phyloP scores from a whole-genome alignment of 208 protist genomes.

The Phytomonas sp. region DNA sequence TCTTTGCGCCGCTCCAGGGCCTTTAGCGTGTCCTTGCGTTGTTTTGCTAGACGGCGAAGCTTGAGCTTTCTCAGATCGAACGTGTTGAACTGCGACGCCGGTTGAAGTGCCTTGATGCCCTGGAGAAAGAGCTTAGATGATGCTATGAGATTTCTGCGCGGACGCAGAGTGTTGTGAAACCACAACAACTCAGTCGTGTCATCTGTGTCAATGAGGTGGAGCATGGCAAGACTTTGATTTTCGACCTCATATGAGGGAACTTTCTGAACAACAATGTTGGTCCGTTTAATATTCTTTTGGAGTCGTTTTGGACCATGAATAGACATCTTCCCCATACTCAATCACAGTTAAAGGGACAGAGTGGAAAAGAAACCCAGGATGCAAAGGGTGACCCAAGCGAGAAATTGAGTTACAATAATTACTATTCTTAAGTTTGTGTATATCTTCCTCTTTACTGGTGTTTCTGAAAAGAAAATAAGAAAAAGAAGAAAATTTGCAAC shows the following conservation, averaged over 20 bases:
- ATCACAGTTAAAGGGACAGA: not conserved
- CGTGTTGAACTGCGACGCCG: constrained; percentile 65
- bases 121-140: constrained; percentile 62
- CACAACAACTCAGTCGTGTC: constrained; percentile 60
- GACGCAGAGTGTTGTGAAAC: constrained; percentile 60
- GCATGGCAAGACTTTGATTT: constrained; percentile 27
- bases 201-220: constrained; percentile 56
- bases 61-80: constrained; percentile 69
- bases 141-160: constrained; percentile 60
- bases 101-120: constrained; percentile 64
- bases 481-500: not conserved
- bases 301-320: not conserved
- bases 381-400: not conserved
- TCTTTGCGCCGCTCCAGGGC: constrained; percentile 41
- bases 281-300: constrained; percentile 36
- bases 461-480: constrained; percentile 3
- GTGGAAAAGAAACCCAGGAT: not conserved
- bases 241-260: constrained; percentile 26
- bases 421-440: not conserved
- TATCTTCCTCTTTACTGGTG: not conserved
- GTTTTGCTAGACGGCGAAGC: constrained; percentile 62
- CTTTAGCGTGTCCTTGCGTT: constrained; percentile 48
- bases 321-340: not conserved
- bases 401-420: constrained; percentile 1
- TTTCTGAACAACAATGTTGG: constrained; percentile 68